Base-by-base conservation (phyloP, 768 basidiomycete species). In the Daedalea quercina region DNA sequence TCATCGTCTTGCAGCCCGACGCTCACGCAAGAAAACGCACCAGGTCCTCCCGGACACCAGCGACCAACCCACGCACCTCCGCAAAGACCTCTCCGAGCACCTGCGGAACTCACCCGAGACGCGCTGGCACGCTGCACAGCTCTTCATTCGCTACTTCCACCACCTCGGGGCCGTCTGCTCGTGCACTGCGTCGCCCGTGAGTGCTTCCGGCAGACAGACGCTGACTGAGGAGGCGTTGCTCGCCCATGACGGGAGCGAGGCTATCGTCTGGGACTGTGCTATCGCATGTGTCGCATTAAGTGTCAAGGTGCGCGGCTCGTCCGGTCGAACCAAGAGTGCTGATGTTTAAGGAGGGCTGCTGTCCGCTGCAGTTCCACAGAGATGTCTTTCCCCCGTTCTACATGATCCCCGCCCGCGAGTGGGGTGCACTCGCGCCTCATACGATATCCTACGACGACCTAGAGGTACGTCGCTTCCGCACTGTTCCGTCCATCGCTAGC, bases 91-190 rank as follows among this genome's bases (percentile, higher is more conserved):
- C 24, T 63, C 69, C 37, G 79, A 84, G 46, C 80, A 86, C 51
- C 71, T 87, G 23, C 63, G 64, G 8, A 73, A 68, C 2, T 82
- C 77, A 0, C 73, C 72, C 0, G 76, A 84, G 54, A 85, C 84
- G 15, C 74, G 82, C 3, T 86, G 85, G 57, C 84, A 86, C 52
- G 84, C 84, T 0, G 78, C 71, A 0, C 76, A 80, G 61, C 64
- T 86, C 55, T 82, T 86, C 56, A 65, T 74, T 22, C 73, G 81
- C 19, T 86, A 81, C 54, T 78, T 82, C 57, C 28, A 31, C 28
- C 4, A 31, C 28, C 68, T 72, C 26, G 61, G 74, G 23, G 64
- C 78, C 1, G 67, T 70, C 56, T 6, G 41, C 4, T 50, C 54
- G 24, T 41, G 54, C 9, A 15, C 51, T 6, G 51, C 58, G 0